Evolutionary conservation across 1,284 basidiomycete genomes (phyloP), one percentile per base, ranked within the genome.

Genomic region (Malassezia restricta): DNA sequence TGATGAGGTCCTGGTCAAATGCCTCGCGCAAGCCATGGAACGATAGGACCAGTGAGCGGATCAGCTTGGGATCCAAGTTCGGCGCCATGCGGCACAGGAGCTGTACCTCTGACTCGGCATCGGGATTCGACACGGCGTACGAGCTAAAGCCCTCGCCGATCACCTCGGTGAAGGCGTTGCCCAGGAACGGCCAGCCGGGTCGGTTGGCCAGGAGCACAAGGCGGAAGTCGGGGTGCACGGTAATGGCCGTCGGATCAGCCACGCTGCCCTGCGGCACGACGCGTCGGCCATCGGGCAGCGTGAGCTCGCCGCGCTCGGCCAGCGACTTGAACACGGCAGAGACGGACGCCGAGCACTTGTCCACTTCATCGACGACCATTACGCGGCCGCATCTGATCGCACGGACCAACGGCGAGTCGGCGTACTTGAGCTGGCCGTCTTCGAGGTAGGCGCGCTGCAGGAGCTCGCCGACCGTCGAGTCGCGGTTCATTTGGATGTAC

Each of bases 281-380:
- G 8, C 68, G 59, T 6, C 68, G 53, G 1, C 74, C 74, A 43
- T 74, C 73, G 0, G 74, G 67, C 2, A 75, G 59, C 12, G 66
- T 62, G 14, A 75, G 59, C 46, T 75, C 74, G 8, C 74, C 71
- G 29, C 74, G 59, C 44, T 68, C 66, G 1, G 74, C 73, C 17
- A 75, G 60, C 28, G 64, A 68, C 45, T 71, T 66, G 49, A 75
- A 73, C 6, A 71, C 68, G 6, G 74, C 74, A 9, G 68, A 67
- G 37, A 75, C 74, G 6, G 66, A 62, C 8, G 74, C 65, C 3
- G 73, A 65, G 32, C 67, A 68, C 58, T 75, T 75, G 62, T 75
- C 74, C 1, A 67, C 73, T 54, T 75, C 74, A 52, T 75, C 74
- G 17, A 75, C 66, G 12, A 75, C 65, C n/a, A 74, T 40, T n/a